A percentile compares a stretch with the other conserved stretches of the same genome.
These are phyloP conservation scores for Aegilops speltoides DNA, from an alignment of 176 grass and related monocot genomes.

Conservation along the genomic window DNA sequence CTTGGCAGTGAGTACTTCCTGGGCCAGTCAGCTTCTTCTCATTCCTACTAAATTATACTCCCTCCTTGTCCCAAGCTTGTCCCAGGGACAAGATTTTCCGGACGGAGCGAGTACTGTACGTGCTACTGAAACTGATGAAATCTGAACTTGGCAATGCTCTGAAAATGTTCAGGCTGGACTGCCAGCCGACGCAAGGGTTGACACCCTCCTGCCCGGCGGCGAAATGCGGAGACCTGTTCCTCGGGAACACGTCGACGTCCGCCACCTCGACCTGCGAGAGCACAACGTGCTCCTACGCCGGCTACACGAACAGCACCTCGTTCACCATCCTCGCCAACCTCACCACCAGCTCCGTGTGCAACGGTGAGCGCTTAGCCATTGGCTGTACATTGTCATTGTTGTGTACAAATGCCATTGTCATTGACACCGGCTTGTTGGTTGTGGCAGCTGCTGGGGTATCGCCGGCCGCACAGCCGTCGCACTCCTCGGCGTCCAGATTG, in stretches of 20 bases:
- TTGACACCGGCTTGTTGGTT: conserved; percentile 7
- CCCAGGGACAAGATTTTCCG: too few relatives aligned
- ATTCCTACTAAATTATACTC: neutral
- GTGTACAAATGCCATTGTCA: neutral
- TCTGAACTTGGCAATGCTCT: neutral
- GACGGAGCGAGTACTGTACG: neutral
- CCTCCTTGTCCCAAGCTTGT: too few relatives aligned
- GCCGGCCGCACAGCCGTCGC: conserved; percentile 44
- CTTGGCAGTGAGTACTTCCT: conserved; percentile 67
- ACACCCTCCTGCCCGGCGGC: conserved; percentile 51
- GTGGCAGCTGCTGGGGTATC: conserved; percentile 49
- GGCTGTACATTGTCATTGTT: neutral
- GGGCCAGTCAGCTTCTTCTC: neutral
- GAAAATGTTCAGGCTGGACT: conserved; percentile 59
- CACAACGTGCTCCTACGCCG: conserved; percentile 62
- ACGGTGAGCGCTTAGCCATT: conserved; percentile 38
- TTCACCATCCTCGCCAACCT: conserved; percentile 73
- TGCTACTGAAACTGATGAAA: neutral
- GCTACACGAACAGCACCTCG: conserved; percentile 71
- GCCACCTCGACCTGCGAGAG: conserved; percentile 51
- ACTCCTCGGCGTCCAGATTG: conserved; percentile 27
- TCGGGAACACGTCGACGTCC: conserved; percentile 64
- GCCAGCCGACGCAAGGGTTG: conserved; percentile 53
- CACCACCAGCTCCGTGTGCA: conserved; percentile 60
- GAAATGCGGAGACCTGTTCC: conserved; percentile 65